Base-by-base conservation (phyloP, 805 yeast species). In the Saccharomycopsis sp. region DNA sequence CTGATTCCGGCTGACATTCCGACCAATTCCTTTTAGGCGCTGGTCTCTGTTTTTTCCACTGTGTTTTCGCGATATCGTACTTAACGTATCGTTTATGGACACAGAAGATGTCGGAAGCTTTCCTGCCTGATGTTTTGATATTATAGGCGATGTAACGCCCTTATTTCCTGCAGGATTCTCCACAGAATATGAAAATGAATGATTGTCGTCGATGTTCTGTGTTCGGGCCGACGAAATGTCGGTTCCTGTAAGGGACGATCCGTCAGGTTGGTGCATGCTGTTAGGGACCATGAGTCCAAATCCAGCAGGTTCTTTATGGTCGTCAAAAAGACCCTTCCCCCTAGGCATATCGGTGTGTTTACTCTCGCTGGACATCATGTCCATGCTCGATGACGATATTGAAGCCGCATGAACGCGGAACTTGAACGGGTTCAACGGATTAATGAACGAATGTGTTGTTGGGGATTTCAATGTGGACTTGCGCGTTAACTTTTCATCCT, bases 351-450 rank as follows among this genome's bases (percentile, higher is more conserved):
- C 49, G 19, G 19, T n/a, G 22, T 44, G 19, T 17, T 17, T 44
- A 12, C 49, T 44, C 12, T 17, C 49, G 49, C 49, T 19, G 22
- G 49, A 44, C 22, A 12, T 17, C 19, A 44, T 19, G 22, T 44
- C 49, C 19, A 44, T 17, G 22, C 49, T 44, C 8, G 49, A 44
- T 7, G 49, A 44, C 19, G 49, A 44, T 3, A 12, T 53, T 14
- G 56, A 53, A n/a, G 35, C 44, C 9, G 56, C 17, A 41, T 17
- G 17, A 9, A 53, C 20, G n/a, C 20, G 42, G n/a, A 42, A 19
- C 17, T 53, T 53, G 51, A 53, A 53, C 38, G 56, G 56, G 19
- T n/a, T n/a, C n/a, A n/a, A n/a, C 23, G 56, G 56, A 41, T 53
- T 53, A n/a, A 44, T 17, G 20, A 44, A 44, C 19, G 49, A 44